These are phyloP conservation scores for Xylariales sp. DNA, from an alignment of 2,329 filamentous ascomycete species.

Conservation along the genomic window DNA sequence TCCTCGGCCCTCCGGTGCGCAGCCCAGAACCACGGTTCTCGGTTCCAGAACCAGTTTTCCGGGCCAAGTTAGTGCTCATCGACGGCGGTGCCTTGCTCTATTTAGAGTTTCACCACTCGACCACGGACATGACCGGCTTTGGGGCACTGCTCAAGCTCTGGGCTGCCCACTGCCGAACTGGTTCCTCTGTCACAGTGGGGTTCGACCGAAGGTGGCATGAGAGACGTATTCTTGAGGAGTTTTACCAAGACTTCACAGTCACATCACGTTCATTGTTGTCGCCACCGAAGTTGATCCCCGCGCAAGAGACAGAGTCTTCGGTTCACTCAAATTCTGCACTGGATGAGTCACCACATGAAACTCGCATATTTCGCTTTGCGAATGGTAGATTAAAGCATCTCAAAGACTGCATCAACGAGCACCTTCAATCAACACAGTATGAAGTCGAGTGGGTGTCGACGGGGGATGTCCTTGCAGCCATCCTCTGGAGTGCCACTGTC, in stretches of 20 bases:
- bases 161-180: conserved; percentile 19
- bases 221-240: conserved; percentile 11
- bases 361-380: conserved; percentile 20
- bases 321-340: too few relatives aligned
- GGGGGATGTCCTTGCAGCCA: conserved; percentile 17
- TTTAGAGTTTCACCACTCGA: conserved; percentile 20
- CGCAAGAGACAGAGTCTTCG: too few relatives aligned
- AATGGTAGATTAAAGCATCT: conserved; percentile 11
- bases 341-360: conserved; percentile 8
- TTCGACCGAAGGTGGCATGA: conserved; percentile 17
- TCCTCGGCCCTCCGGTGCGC: conserved; percentile 11
- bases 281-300: conserved; percentile 1
- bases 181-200: conserved; percentile 7
- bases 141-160: conserved; percentile 21
- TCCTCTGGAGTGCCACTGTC: conserved; percentile 22
- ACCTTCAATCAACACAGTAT: conserved; percentile 5
- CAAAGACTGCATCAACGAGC: conserved; percentile 14
- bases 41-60: conserved; percentile 18
- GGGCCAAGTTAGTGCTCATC: conserved; percentile 16
- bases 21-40: conserved; percentile 14
- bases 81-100: conserved; percentile 18
- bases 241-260: too few relatives aligned
- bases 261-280: too few relatives aligned
- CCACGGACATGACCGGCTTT: conserved; percentile 23
- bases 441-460: conserved; percentile 20